These are phyloP conservation scores for Mycena indigotica DNA, from an alignment of 768 basidiomycete genomes.

Conservation along the genomic window DNA sequence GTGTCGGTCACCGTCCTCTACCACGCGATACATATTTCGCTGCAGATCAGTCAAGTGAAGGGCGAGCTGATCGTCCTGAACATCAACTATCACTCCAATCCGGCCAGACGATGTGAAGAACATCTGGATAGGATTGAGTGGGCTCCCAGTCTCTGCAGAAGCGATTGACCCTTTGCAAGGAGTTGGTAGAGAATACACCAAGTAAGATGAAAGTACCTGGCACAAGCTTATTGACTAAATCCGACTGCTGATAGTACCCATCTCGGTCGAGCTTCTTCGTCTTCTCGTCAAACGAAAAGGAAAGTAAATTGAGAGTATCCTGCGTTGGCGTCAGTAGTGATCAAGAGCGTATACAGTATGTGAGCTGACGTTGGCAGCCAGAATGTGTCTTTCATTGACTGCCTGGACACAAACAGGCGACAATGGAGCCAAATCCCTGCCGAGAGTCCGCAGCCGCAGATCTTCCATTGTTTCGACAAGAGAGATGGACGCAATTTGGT, in stretches of 20 bases:
- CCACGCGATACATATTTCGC: constrained; percentile 65
- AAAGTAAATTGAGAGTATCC: constrained; percentile 69
- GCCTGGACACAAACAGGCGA: constrained; percentile 73
- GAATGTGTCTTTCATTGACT: constrained; percentile 52
- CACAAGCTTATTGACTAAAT: constrained; percentile 76
- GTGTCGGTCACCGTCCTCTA: constrained; percentile 57
- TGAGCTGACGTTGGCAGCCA: constrained; percentile 73
- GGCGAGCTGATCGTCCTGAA: constrained; percentile 52
- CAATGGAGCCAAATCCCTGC: constrained; percentile 74
- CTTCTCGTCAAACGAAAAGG: constrained; percentile 49
- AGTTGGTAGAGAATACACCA: not conserved
- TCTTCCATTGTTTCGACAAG: constrained; percentile 54
- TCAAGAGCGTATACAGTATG: constrained; percentile 7
- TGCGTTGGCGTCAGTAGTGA: constrained; percentile 29
- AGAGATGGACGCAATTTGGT: constrained; percentile 79
- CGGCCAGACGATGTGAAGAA: constrained; percentile 81
- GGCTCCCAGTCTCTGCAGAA: constrained; percentile 44
- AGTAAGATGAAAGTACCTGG: constrained; percentile 46
- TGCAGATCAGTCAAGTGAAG: constrained; percentile 70
- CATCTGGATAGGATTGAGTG: constrained; percentile 59
- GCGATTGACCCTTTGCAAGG: constrained; percentile 54
- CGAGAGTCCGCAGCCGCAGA: constrained; percentile 51
- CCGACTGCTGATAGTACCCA: constrained; percentile 75
- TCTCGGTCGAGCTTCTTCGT: constrained; percentile 53
- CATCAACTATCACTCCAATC: constrained; percentile 71